Evolutionary conservation across 2,329 filamentous ascomycete genomes (phyloP), one percentile per base, ranked within the genome.

Genomic region (Alternaria sp.): DNA sequence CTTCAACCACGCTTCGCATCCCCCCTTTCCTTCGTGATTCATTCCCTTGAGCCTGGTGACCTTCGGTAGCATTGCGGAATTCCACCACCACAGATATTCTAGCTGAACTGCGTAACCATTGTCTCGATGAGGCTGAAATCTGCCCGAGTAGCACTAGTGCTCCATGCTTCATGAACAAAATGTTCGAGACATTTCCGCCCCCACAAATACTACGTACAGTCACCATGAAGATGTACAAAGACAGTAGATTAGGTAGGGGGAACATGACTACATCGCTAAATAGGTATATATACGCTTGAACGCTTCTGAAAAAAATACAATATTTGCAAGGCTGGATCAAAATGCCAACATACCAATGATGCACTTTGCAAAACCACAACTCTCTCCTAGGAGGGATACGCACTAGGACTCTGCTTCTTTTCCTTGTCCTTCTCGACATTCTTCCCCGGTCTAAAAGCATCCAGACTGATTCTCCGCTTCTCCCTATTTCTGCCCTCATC

Each of bases 381-480:
- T 26, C 0, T 26, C 53, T 29, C 21, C 23, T 8, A 50, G 3
- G 13, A 50, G 4, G 24, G 37, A 17, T 31, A 34, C 26, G 39
- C 50, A 52, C 50, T 29, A 21, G 23, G 29, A n/a, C 34, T 39
- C 48, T 48, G 44, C 21, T 48, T 34, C 34, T 48, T 36, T 36
- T 37, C 48, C 26, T 26, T 44, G 8, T 44, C 13, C 26, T 10
- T 54, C 14, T 51, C 54, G 45, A 40, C 46, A 21, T 4, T 50
- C 24, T 56, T 34, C 17, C 31, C 41, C 9, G 44, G 45, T 17
- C 49, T 57, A 31, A 57, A 53, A 33, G 29, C 66, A 45, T 71
- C 67, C 2, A 71, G 39, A 40, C 67, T 70, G 13, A 68, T 54
- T 3, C 61, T 59, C 24, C 60, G 62, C 42, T 59, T 68, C 29